Evolutionary conservation across 2,329 filamentous ascomycete species (phyloP).

Genomic region (Claviceps digitariae): DNA sequence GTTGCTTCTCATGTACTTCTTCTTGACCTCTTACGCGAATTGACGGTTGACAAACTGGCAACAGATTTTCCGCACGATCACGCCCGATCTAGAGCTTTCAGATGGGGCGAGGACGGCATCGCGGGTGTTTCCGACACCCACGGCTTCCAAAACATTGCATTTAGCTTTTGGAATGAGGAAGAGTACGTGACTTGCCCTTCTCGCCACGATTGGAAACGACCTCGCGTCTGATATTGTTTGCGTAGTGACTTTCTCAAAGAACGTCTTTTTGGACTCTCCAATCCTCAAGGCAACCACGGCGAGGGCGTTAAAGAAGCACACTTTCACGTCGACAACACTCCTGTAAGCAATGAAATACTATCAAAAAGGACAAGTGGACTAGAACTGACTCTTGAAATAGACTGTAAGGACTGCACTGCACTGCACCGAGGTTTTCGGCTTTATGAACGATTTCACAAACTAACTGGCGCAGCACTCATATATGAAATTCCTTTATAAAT

Average conservation of each 20-base stretch:
- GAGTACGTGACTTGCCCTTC: conserved; percentile 49
- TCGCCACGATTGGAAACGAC: too few species aligned
- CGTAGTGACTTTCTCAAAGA: conserved; percentile 82
- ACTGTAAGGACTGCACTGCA: conserved; percentile 25
- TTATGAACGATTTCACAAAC: neutral
- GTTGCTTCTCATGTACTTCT: conserved; percentile 26
- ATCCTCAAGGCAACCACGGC: conserved; percentile 93
- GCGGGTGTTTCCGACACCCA: conserved; percentile 88
- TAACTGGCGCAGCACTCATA: conserved; percentile 62
- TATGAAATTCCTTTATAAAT: conserved; percentile 98
- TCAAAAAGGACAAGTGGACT: neutral
- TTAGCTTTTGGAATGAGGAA: conserved; percentile 96
- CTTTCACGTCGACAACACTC: conserved; percentile 92
- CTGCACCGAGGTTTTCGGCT: neutral
- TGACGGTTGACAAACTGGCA: neutral
- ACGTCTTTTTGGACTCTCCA: conserved; percentile 85
- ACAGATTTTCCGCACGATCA: conserved; percentile 89
- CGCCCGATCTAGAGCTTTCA: conserved; percentile 73
- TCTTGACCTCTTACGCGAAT: neutral
- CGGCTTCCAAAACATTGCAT: conserved; percentile 80
- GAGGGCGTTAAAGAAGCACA: conserved; percentile 95
- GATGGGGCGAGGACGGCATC: conserved; percentile 96
- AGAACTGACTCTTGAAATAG: conserved; percentile 19
- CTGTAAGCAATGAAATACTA: conserved; percentile 28
- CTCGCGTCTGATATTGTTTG: neutral